Percentiles rank a stretch among this genome's conserved stretches.
phyloP scores from a whole-genome alignment of 345 rosid species.

The Durio zibethinus region DNA sequence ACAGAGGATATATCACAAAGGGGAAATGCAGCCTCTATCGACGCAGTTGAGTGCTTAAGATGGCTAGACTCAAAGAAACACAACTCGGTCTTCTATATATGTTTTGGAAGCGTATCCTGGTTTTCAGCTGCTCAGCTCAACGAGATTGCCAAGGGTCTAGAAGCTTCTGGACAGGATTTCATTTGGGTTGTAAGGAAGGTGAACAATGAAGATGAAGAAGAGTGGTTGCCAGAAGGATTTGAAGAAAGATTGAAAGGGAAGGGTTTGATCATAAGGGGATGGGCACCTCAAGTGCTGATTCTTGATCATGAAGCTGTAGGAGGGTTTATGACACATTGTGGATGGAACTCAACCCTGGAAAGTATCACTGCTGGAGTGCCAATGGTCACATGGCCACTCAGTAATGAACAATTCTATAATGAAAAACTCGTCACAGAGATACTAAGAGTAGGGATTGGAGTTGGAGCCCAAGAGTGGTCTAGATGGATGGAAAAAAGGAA shows the following conservation, averaged over 20 bases:
- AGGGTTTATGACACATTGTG: background rate
- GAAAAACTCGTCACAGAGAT: background rate
- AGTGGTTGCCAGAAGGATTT: background rate
- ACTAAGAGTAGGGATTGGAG: too few relatives aligned
- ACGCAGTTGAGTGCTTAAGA: background rate
- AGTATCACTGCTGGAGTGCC: background rate
- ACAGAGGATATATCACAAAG: background rate
- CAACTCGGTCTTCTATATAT: background rate
- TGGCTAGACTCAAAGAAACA: background rate
- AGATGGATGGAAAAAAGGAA: conserved; percentile 5
- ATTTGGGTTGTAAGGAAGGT: background rate
- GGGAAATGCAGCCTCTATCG: background rate
- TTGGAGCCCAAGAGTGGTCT: background rate
- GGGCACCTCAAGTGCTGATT: background rate
- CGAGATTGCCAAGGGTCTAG: background rate
- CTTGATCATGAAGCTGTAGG: background rate
- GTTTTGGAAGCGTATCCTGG: background rate
- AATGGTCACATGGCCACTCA: background rate
- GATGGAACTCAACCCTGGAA: background rate
- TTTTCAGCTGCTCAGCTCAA: background rate
- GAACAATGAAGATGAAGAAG: background rate
- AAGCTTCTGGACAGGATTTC: background rate
- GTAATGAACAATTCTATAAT: background rate
- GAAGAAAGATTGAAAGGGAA: background rate
- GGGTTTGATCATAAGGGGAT: background rate